These are phyloP conservation scores for Cymbopogon citratus DNA, from an alignment of 176 grass and related monocot genomes.

Conservation along the genomic window DNA sequence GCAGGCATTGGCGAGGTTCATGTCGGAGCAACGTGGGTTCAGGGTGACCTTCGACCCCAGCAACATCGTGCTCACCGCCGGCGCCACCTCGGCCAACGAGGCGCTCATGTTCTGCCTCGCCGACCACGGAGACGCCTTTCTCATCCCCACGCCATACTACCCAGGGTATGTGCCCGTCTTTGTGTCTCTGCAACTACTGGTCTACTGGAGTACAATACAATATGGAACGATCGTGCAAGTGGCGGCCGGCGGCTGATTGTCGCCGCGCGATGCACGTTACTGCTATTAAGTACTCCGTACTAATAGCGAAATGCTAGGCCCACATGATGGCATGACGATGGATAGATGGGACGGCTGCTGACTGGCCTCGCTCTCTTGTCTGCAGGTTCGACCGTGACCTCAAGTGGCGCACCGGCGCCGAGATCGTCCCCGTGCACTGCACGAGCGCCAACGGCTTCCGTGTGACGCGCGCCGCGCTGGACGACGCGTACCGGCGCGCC, in stretches of 20 bases:
- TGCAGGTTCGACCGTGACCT: conserved; percentile 93
- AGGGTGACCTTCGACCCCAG: conserved; percentile 62
- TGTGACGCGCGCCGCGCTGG: conserved; percentile 59
- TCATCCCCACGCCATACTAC: conserved; percentile 93
- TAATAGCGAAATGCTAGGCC: background rate
- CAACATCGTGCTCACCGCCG: conserved; percentile 83
- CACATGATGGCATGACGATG: background rate
- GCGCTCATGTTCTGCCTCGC: conserved; percentile 83
- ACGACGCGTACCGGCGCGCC: conserved; percentile 61
- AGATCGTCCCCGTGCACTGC: conserved; percentile 88
- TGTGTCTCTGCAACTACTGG: background rate
- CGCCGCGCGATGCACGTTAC: background rate
- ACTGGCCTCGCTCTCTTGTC: background rate
- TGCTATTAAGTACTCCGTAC: background rate
- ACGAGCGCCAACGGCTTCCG: conserved; percentile 57
- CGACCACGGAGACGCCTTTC: conserved; percentile 79
- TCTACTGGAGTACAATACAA: background rate
- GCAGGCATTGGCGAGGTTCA: conserved; percentile 80
- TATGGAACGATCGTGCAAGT: background rate
- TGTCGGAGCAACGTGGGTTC: conserved; percentile 57
- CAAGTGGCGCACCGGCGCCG: conserved; percentile 89
- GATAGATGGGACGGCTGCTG: background rate
- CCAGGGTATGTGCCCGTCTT: conserved; percentile 49
- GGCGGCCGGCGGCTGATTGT: background rate
- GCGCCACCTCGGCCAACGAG: conserved; percentile 91